Conservation (phyloP, 495 filamentous ascomycete species). For the Talaromyces adpressus region DNA sequence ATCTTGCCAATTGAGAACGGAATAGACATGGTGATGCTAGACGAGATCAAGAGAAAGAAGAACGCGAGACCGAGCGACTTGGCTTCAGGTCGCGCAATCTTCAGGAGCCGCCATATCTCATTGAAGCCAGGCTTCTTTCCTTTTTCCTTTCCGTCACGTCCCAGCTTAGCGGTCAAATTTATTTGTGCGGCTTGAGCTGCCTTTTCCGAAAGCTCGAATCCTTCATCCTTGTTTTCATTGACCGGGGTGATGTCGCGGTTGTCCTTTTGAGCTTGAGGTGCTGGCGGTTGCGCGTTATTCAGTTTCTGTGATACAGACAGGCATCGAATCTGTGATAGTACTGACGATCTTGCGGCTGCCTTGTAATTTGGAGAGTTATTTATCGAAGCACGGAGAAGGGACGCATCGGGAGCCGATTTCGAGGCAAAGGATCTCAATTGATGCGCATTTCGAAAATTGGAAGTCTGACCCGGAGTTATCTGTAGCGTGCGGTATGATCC, state of each 20-base stretch:
- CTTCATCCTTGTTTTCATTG: constrained; percentile 46
- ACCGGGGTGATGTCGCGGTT: constrained; percentile 10
- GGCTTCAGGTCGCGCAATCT: constrained; percentile 79
- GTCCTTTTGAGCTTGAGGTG: constrained; percentile 12
- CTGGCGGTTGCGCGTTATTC: constrained; percentile 20
- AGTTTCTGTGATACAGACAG: constrained; percentile 24
- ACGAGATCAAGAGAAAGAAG: constrained; percentile 76
- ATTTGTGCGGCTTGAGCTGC: constrained; percentile 82
- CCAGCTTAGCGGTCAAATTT: constrained; percentile 79
- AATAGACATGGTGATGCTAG: constrained; percentile 85
- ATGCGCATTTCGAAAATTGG: not conserved
- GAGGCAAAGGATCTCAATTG: not conserved
- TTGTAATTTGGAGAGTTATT: not conserved
- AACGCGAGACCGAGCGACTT: constrained; percentile 75
- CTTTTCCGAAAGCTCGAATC: constrained; percentile 65
- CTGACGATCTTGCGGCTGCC: not conserved
- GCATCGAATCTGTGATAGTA: constrained; percentile 18
- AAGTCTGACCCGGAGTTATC: not conserved
- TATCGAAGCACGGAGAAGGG: not conserved
- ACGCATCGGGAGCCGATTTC: not conserved
- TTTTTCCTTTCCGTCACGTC: constrained; percentile 63
- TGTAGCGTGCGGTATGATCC: not conserved
- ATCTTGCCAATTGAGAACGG: constrained; percentile 95
- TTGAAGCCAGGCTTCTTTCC: constrained; percentile 57
- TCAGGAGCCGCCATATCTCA: constrained; percentile 82